Evolutionary conservation across 2,329 filamentous ascomycete genomes (phyloP).

Genomic region (Camillea tinctor): DNA sequence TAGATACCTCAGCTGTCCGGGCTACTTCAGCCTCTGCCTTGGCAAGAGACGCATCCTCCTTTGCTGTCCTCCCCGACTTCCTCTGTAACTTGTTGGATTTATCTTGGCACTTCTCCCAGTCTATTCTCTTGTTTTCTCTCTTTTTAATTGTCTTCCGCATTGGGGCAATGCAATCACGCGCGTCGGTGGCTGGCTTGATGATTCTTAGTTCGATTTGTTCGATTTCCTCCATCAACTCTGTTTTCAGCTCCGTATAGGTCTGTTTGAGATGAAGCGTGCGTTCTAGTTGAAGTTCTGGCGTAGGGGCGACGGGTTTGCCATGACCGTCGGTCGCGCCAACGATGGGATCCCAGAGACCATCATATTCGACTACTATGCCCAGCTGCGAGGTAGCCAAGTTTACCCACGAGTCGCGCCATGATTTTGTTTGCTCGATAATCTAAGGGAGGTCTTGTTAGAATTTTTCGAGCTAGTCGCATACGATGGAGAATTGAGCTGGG

Average conservation of each 20-base stretch:
- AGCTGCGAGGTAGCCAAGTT: slow-evolving; percentile 69
- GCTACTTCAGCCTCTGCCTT: slow-evolving; percentile 72
- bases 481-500: background rate
- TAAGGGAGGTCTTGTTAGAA: slow-evolving; percentile 33
- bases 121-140: slow-evolving; percentile 76
- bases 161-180: slow-evolving; percentile 66
- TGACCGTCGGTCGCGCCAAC: slow-evolving; percentile 61
- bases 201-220: slow-evolving; percentile 68
- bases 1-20: slow-evolving; percentile 59
- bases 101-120: slow-evolving; percentile 76
- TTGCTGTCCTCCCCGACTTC: slow-evolving; percentile 68
- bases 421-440: slow-evolving; percentile 73
- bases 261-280: slow-evolving; percentile 64
- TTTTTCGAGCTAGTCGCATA: background rate
- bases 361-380: slow-evolving; percentile 64
- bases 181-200: slow-evolving; percentile 67
- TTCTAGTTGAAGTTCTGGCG: slow-evolving; percentile 60
- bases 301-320: slow-evolving; percentile 55
- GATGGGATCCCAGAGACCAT: slow-evolving; percentile 75
- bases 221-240: slow-evolving; percentile 70
- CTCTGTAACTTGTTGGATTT: slow-evolving; percentile 67
- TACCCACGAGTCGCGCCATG: slow-evolving; percentile 78
- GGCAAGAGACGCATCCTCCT: slow-evolving; percentile 68
- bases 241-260: slow-evolving; percentile 68
- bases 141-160: slow-evolving; percentile 84